Evolutionary conservation across 176 grass and related monocot genomes (phyloP).

Genomic region (Miscanthus lutarioriparius): DNA sequence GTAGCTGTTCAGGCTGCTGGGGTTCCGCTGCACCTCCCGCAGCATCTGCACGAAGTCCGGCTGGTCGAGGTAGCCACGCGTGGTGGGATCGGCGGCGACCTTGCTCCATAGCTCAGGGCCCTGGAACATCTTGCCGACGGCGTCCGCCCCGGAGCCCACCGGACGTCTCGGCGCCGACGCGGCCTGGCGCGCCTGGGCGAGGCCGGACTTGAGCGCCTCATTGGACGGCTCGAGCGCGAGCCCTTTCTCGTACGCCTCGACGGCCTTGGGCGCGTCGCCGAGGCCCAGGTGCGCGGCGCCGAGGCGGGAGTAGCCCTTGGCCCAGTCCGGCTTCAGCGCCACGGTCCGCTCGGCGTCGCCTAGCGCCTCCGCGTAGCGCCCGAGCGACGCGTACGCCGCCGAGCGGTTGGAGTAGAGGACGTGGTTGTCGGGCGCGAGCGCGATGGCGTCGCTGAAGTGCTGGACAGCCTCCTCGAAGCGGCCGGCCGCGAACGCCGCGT

Average conservation of each 20-base stretch:
- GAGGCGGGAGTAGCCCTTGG: constrained; percentile 94
- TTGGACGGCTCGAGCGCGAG: constrained; percentile 74
- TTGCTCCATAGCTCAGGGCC: constrained; percentile 95
- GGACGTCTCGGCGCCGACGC: constrained; percentile 18
- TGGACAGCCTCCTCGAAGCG: constrained; percentile 53
- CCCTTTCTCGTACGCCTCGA: constrained; percentile 78
- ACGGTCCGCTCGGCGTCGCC: constrained; percentile 81
- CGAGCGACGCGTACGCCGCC: constrained; percentile 81
- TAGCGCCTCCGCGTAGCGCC: constrained; percentile 80
- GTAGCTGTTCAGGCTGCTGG: constrained; percentile 70
- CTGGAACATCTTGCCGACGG: constrained; percentile 74
- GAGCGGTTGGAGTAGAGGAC: constrained; percentile 98
- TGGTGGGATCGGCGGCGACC: constrained; percentile 72
- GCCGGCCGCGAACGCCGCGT: constrained; percentile 60
- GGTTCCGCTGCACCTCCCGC: constrained; percentile 82
- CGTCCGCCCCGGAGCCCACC: constrained; percentile 33
- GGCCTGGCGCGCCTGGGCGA: constrained; percentile 59
- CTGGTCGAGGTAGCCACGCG: constrained; percentile 79
- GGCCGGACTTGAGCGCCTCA: constrained; percentile 61
- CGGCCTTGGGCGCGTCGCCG: constrained; percentile 43
- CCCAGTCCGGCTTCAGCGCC: constrained; percentile 87
- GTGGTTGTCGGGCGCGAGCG: constrained; percentile 54
- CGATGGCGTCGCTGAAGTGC: constrained; percentile 63
- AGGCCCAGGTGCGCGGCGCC: constrained; percentile 89
- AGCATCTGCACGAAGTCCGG: constrained; percentile 89